Percentiles rank a stretch among this genome's conserved stretches.
These are phyloP conservation scores for Cercophora samala DNA, from an alignment of 495 filamentous ascomycete genomes.

Conservation along the genomic window DNA sequence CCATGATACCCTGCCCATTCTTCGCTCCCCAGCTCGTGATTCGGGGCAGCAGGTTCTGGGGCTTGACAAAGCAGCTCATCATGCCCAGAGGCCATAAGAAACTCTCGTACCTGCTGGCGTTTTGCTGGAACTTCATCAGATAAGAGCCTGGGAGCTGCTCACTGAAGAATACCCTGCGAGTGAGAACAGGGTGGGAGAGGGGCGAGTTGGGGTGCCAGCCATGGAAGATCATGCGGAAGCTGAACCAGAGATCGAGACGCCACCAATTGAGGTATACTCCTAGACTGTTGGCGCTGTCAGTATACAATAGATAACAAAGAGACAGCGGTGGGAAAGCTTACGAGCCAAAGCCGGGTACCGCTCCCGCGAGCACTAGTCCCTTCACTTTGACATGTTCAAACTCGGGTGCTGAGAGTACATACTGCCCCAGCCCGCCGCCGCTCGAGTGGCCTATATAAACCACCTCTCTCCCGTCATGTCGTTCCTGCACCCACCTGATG, in stretches of 20 bases:
- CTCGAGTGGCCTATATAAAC: conserved; percentile 48
- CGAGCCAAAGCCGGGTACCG: conserved; percentile 45
- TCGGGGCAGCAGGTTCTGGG: conserved; percentile 32
- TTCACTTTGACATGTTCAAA: conserved; percentile 36
- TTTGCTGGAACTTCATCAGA: conserved; percentile 36
- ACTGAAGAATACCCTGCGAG: conserved; percentile 45
- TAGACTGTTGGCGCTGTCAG: conserved; percentile 24
- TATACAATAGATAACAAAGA: background rate
- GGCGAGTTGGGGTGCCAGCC: conserved; percentile 47
- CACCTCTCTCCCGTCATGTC: conserved; percentile 30
- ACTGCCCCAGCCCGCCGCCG: conserved; percentile 46
- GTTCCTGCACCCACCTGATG: conserved; percentile 34
- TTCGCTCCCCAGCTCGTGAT: conserved; percentile 31
- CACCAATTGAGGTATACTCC: conserved; percentile 46
- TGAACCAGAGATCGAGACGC: conserved; percentile 42
- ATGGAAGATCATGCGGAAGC: conserved; percentile 41
- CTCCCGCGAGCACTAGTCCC: conserved; percentile 39
- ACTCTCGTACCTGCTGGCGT: conserved; percentile 42
- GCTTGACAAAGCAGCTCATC: conserved; percentile 39
- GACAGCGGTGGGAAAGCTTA: conserved; percentile 30
- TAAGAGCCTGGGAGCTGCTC: conserved; percentile 25
- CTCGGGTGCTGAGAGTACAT: conserved; percentile 32
- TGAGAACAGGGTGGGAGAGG: conserved; percentile 42
- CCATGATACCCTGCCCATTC: conserved; percentile 31
- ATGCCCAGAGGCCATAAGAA: conserved; percentile 46